A percentile compares a stretch with the other conserved stretches of the same genome.
Conservation (phyloP, 345 rosid species). For the Theobroma cacao region DNA sequence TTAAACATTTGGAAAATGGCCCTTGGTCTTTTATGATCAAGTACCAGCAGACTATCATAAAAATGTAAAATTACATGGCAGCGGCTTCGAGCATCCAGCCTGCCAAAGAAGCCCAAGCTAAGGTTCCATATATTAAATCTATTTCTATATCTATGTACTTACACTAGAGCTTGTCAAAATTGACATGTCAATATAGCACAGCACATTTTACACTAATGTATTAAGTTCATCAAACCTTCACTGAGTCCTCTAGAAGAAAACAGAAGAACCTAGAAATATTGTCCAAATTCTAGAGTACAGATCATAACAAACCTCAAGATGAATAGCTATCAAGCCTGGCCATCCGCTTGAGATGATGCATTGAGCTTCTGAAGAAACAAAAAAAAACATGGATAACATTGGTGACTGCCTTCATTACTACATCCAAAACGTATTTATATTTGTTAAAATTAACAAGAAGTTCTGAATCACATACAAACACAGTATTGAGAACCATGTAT, state of each 20-base stretch:
- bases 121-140: not conserved
- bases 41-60: not conserved
- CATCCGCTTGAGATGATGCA: slow-evolving; percentile 65
- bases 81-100: not conserved
- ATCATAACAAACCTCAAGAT: slow-evolving; percentile 57
- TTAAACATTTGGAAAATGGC: not conserved
- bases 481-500: not conserved
- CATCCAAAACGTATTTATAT: not conserved
- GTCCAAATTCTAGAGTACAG: not conserved
- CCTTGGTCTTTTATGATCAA: not conserved
- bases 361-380: slow-evolving; percentile 46
- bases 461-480: not conserved
- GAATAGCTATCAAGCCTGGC: slow-evolving; percentile 69
- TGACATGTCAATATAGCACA: not conserved
- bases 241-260: not conserved
- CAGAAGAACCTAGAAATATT: not conserved
- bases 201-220: not conserved
- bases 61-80: not conserved
- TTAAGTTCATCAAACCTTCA: not conserved
- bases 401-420: not conserved
- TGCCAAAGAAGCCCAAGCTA: not conserved
- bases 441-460: not conserved
- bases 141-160: not conserved
- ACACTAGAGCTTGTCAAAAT: not conserved
- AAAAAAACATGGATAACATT: not conserved